Percentiles rank a stretch among this genome's conserved stretches.
phyloP scores from a whole-genome alignment of 2,329 filamentous ascomycete species.

The Cytospora leucostoma region DNA sequence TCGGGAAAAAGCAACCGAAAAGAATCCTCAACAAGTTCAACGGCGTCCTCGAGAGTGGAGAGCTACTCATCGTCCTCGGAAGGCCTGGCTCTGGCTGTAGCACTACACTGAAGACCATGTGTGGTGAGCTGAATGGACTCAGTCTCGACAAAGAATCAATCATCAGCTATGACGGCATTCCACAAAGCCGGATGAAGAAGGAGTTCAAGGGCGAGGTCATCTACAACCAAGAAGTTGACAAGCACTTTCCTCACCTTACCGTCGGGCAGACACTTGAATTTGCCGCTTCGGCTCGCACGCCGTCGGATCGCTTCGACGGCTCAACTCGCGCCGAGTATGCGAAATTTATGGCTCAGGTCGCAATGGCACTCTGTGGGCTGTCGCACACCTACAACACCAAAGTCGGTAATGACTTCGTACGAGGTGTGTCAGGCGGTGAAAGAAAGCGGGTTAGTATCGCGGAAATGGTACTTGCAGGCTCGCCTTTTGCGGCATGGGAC shows the following conservation, averaged over 20 bases:
- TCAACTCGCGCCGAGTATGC: constrained; percentile 63
- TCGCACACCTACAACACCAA: constrained; percentile 72
- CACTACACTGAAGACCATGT: constrained; percentile 64
- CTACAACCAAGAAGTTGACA: constrained; percentile 76
- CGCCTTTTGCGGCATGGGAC: constrained; percentile 64
- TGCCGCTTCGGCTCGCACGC: constrained; percentile 68
- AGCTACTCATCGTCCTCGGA: constrained; percentile 70
- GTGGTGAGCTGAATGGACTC: constrained; percentile 61
- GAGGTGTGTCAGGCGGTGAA: constrained; percentile 71
- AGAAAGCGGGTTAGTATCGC: constrained; percentile 81
- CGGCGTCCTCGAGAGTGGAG: constrained; percentile 63
- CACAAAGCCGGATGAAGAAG: constrained; percentile 53
- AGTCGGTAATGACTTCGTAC: constrained; percentile 73
- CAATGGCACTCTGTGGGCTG: constrained; percentile 72
- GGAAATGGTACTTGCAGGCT: constrained; percentile 69
- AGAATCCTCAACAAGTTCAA: constrained; percentile 66
- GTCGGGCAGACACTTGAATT: constrained; percentile 75
- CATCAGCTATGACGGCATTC: constrained; percentile 66
- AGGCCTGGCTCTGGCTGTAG: constrained; percentile 66
- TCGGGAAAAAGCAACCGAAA: constrained; percentile 48
- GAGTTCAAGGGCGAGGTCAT: constrained; percentile 67
- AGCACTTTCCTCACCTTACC: constrained; percentile 76
- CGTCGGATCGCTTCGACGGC: constrained; percentile 63
- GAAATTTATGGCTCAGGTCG: constrained; percentile 63
- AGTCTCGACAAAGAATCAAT: constrained; percentile 50